A percentile compares a stretch with the other conserved stretches of the same genome.
Conservation (phyloP, 2,329 filamentous ascomycete species). For the Ophiostoma fasciatum region DNA sequence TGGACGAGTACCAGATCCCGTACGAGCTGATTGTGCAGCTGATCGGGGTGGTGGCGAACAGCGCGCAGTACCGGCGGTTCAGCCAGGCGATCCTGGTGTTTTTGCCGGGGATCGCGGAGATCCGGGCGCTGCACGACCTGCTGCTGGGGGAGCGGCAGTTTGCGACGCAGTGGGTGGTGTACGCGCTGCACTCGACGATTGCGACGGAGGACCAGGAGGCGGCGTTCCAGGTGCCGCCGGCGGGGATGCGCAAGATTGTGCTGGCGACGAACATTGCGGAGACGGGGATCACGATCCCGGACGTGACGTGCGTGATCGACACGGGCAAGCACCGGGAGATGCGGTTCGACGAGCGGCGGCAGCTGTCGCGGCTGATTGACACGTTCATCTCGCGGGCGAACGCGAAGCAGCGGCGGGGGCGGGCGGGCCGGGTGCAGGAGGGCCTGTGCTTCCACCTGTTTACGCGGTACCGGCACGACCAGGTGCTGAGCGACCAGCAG, state of each 20-base stretch:
- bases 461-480: conserved; percentile 77
- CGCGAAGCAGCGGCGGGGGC: conserved; percentile 83
- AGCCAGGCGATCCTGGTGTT: conserved; percentile 93
- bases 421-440: conserved; percentile 89
- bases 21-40: conserved; percentile 74
- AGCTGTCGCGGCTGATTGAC: conserved; percentile 80
- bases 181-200: conserved; percentile 86
- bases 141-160: conserved; percentile 66
- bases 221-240: conserved; percentile 74
- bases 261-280: conserved; percentile 97
- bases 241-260: conserved; percentile 78
- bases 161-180: conserved; percentile 63
- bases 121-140: conserved; percentile 75
- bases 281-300: conserved; percentile 95
- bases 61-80: conserved; percentile 50
- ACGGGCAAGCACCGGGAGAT: conserved; percentile 96
- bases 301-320: conserved; percentile 93
- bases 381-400: conserved; percentile 93
- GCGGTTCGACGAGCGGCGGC: conserved; percentile 86
- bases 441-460: conserved; percentile 94
- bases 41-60: conserved; percentile 58
- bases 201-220: conserved; percentile 93
- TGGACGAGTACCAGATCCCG: conserved; percentile 87
- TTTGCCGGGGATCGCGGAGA: conserved; percentile 86
- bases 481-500: conserved; percentile 76